A percentile compares a stretch with the other conserved stretches of the same genome.
Conservation (phyloP, 2,329 filamentous ascomycete species). For the Cylindrodendrum hubeiense region DNA sequence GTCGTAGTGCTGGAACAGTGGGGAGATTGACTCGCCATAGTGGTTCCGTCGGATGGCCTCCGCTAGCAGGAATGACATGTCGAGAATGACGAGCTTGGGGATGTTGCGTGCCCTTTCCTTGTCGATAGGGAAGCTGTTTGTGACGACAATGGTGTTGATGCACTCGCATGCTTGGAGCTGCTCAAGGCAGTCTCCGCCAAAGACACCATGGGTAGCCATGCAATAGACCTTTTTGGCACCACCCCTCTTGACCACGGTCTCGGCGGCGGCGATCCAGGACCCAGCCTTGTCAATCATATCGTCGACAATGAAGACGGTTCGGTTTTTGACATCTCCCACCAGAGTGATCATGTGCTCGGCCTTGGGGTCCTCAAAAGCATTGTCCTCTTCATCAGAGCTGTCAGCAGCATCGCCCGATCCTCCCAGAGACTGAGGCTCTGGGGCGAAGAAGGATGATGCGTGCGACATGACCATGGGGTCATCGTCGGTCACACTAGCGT, state of each 20-base stretch:
- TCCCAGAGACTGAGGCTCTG: constrained; percentile 77
- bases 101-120: constrained; percentile 77
- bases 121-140: constrained; percentile 95
- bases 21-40: constrained; percentile 87
- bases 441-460: constrained; percentile 84
- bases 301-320: constrained; percentile 93
- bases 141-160: constrained; percentile 94
- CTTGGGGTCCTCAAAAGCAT: constrained; percentile 82
- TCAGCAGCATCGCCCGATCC: constrained; percentile 87
- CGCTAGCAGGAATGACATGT: constrained; percentile 87
- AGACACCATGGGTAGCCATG: constrained; percentile 96
- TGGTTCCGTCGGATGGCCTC: constrained; percentile 97
- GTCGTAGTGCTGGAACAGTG: constrained; percentile 77
- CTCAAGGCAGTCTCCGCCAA: constrained; percentile 88
- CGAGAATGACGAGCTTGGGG: constrained; percentile 89
- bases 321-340: constrained; percentile 92
- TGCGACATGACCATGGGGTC: constrained; percentile 86
- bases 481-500: constrained; percentile 74
- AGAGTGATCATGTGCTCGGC: constrained; percentile 96
- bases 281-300: constrained; percentile 99
- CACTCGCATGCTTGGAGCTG: constrained; percentile 93
- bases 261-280: constrained; percentile 97
- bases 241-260: constrained; percentile 95
- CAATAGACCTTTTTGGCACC: constrained; percentile 95
- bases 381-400: constrained; percentile 92